A percentile compares a stretch with the other conserved stretches of the same genome.
phyloP scores from a whole-genome alignment of 441 rosid genomes.

The Populus hybrid region DNA sequence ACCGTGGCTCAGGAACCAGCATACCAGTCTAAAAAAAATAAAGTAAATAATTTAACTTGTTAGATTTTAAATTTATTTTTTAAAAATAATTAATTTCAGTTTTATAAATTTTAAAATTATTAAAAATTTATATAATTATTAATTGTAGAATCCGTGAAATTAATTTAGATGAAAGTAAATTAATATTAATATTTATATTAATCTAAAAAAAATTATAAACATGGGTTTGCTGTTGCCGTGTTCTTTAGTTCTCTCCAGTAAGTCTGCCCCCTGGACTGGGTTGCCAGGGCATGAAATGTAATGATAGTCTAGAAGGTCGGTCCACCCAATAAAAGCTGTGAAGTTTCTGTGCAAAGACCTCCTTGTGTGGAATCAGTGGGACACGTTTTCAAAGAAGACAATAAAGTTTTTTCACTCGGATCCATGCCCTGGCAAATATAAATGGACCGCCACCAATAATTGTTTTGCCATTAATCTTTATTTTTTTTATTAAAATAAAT shows the following conservation, averaged over 20 bases:
- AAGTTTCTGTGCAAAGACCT: background rate
- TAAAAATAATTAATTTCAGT: too few relatives aligned
- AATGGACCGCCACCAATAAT: background rate
- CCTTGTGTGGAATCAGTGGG: background rate
- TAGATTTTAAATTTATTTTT: too few relatives aligned
- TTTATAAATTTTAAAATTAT: too few relatives aligned
- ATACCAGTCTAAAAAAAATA: background rate
- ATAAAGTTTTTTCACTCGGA: constrained; percentile 9
- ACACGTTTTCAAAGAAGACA: constrained; percentile 18
- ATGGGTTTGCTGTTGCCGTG: background rate
- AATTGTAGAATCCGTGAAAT: too few relatives aligned
- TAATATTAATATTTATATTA: too few relatives aligned
- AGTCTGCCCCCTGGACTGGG: background rate
- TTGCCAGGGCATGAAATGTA: background rate
- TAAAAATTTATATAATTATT: too few relatives aligned
- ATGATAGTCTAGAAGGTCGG: background rate
- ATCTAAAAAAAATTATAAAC: background rate
- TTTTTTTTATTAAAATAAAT: background rate
- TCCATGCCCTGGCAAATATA: background rate
- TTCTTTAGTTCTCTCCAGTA: background rate
- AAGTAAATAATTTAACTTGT: too few relatives aligned
- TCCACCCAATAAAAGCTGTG: background rate
- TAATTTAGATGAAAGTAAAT: too few relatives aligned
- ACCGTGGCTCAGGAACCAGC: background rate
- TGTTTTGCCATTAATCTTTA: background rate